Base-by-base conservation (phyloP, 2,329 filamentous ascomycete genomes). In the Pyricularia sp. region DNA sequence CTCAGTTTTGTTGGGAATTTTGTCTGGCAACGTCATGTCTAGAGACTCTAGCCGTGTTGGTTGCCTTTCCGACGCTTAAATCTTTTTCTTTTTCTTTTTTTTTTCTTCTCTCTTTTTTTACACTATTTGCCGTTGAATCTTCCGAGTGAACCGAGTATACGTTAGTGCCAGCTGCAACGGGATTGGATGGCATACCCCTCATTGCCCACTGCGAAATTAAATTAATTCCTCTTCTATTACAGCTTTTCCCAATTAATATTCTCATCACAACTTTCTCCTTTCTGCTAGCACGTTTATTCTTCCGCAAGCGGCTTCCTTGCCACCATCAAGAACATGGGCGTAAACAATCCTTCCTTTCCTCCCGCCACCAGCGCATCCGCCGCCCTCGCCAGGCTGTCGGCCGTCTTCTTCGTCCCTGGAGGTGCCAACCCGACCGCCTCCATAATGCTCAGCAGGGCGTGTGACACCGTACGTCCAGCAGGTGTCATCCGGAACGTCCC, bases 291-390 rank as follows among this genome's bases (percentile, higher is more conserved):
- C 5, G n/a, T 49, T 10, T 49, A n/a, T 19, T 49, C 40, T 10
- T n/a, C 24, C 33, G 62, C 26, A 19, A 73, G 77, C 69, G 93
- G 91, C 83, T 97, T 97, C 78, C 90, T 86, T 67, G 86, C 93
- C 66, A 97, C 85, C 91, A 97, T 97, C 73, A 97, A 81, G 79
- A 96, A 97, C 93, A 97, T 97, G 65, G 93, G 93, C 1, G 93
- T 97, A 79, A 97, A 97, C n/a, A 97, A 84, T 76, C 96, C 89
- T 79, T 93, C 83, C 75, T 86, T 85, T 44, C 87, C 93, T 77
- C 93, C 93, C 61, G 89, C 91, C 24, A 96, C 93, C 64, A 97
- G 81, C 71, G 86, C 89, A 76, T 97, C 93, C 12, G 85, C 92
- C 53, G 87, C 89, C 67, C 84, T 70, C 1, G 86, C 88, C 69